A percentile compares a stretch with the other conserved stretches of the same genome.
Evolutionary conservation across 768 basidiomycete species (phyloP).

Genomic region (Naematelia aurantialba): DNA sequence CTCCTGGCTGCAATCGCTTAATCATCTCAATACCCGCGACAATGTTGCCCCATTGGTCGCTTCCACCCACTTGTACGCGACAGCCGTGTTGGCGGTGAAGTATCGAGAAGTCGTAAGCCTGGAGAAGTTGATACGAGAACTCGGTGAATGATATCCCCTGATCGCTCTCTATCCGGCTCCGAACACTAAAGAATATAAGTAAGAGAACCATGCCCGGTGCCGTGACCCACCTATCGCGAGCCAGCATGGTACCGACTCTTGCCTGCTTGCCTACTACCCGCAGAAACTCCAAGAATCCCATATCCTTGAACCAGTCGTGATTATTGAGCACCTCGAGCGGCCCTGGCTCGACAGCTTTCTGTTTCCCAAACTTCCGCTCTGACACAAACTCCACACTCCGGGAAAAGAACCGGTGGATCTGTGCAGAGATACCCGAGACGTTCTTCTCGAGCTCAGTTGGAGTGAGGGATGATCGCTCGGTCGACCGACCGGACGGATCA

Average conservation of each 20-base stretch:
- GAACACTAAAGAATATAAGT: constrained; percentile 68
- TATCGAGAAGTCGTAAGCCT: constrained; percentile 89
- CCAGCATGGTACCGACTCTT: constrained; percentile 82
- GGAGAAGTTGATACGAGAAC: constrained; percentile 93
- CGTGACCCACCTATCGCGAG: constrained; percentile 71
- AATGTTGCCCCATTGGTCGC: constrained; percentile 99
- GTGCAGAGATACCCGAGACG: constrained; percentile 60
- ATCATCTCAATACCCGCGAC: constrained; percentile 89
- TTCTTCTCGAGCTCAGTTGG: constrained; percentile 63
- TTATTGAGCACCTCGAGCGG: constrained; percentile 60
- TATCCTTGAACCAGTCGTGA: constrained; percentile 69
- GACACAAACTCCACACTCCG: constrained; percentile 63
- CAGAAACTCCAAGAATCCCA: constrained; percentile 79
- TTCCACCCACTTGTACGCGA: constrained; percentile 86
- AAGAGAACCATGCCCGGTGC: constrained; percentile 8
- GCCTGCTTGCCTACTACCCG: constrained; percentile 73
- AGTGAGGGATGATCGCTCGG: constrained; percentile 71
- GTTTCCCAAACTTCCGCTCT: constrained; percentile 33
- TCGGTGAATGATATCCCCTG: constrained; percentile 95
- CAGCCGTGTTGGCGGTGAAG: constrained; percentile 65
- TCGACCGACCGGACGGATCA: constrained; percentile 84
- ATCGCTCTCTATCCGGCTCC: constrained; percentile 69
- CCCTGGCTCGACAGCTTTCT: background rate
- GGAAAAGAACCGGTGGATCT: constrained; percentile 69
- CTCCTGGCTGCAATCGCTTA: constrained; percentile 52